These are phyloP conservation scores for Ailanthus altissimus DNA, from an alignment of 345 rosid genomes.

Conservation along the genomic window DNA sequence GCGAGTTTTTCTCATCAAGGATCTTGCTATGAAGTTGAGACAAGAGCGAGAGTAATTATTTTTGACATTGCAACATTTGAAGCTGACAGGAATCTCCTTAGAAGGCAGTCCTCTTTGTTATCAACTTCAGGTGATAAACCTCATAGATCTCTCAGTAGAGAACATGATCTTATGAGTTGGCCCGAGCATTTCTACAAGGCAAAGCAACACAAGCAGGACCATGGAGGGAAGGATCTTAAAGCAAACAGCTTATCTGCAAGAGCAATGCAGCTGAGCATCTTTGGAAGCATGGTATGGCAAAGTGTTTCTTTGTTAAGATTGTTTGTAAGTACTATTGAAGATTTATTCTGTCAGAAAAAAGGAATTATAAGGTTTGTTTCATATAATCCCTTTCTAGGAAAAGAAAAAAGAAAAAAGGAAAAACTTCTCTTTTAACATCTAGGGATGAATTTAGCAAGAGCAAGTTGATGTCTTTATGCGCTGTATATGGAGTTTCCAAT, in stretches of 20 bases:
- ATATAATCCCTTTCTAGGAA: background rate
- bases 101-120: conserved; percentile 51
- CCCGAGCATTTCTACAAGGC: conserved; percentile 52
- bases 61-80: conserved; percentile 62
- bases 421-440: no score
- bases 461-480: background rate
- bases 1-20: conserved; percentile 60
- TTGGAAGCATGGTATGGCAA: conserved; percentile 73
- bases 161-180: conserved; percentile 75
- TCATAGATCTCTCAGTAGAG: conserved; percentile 53
- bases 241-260: conserved; percentile 58
- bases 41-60: conserved; percentile 72
- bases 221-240: conserved; percentile 24
- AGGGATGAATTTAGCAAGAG: background rate
- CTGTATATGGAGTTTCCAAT: background rate
- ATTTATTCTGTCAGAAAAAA: background rate
- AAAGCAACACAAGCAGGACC: conserved; percentile 29
- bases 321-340: background rate
- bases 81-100: conserved; percentile 40
- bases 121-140: conserved; percentile 47
- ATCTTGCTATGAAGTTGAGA: conserved; percentile 62
- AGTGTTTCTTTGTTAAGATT: background rate
- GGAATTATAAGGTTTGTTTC: background rate
- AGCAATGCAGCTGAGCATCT: conserved; percentile 80
- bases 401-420: no score